Evolutionary conservation across 2,329 filamentous ascomycete species (phyloP).

Genomic region (Beauveria sp.): DNA sequence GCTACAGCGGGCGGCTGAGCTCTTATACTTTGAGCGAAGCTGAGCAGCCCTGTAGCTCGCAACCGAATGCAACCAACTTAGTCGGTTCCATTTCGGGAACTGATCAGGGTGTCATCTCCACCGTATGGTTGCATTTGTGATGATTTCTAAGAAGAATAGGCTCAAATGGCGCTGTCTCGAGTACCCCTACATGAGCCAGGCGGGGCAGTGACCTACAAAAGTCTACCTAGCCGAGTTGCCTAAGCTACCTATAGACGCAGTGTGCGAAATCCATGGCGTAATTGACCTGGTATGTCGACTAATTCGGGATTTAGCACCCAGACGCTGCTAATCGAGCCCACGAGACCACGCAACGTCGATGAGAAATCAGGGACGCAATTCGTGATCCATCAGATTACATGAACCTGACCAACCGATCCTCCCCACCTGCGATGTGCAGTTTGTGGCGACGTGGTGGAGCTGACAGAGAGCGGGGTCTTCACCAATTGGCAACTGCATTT

Average conservation of each 20-base stretch:
- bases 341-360: too few relatives aligned
- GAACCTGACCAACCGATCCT: conserved; percentile 8
- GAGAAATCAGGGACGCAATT: too few relatives aligned
- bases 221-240: neutral
- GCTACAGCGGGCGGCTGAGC: neutral
- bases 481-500: neutral
- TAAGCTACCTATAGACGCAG: too few relatives aligned
- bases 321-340: too few relatives aligned
- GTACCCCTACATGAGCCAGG: neutral
- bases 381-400: neutral
- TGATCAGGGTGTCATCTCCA: neutral
- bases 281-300: neutral
- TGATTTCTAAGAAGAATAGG: conserved; percentile 1
- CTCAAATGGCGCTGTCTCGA: neutral
- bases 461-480: neutral
- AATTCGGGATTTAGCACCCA: neutral
- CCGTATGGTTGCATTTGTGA: neutral
- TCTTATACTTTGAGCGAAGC: conserved; percentile 6
- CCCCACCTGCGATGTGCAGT: neutral
- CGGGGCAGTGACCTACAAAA: neutral
- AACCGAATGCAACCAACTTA: neutral
- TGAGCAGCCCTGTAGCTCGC: neutral
- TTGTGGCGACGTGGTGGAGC: too few relatives aligned
- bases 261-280: neutral
- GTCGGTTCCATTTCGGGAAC: neutral